phyloP scores from a whole-genome alignment of 352 stramenopile species.

The Peronospora belbahrii region DNA sequence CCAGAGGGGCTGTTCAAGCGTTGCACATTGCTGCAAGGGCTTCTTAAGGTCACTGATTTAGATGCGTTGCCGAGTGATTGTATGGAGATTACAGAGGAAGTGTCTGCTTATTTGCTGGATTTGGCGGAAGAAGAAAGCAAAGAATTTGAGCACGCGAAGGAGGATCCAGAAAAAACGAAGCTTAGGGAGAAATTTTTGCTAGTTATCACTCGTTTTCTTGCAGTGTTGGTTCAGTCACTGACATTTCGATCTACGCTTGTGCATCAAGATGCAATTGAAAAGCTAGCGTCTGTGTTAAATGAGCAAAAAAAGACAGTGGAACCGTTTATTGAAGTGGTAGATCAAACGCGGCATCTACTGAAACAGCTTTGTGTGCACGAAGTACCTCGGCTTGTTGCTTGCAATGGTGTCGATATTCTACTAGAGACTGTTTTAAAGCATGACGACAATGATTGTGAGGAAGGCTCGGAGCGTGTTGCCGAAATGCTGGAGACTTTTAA shows the following conservation, averaged over 20 bases:
- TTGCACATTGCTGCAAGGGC: conserved; percentile 43
- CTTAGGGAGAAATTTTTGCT: conserved; percentile 19
- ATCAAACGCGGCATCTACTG: conserved; percentile 37
- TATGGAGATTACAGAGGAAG: conserved; percentile 51
- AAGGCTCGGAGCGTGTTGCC: conserved; percentile 22
- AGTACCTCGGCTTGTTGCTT: conserved; percentile 50
- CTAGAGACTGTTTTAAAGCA: conserved; percentile 33
- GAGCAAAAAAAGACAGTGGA: conserved; percentile 28
- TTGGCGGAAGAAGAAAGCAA: conserved; percentile 20
- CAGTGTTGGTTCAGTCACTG: conserved; percentile 18
- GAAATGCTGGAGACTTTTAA: conserved; percentile 59
- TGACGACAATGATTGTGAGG: conserved; percentile 6
- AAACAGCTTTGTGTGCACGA: conserved; percentile 54
- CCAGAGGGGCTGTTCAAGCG: conserved; percentile 56
- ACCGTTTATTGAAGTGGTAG: conserved; percentile 21
- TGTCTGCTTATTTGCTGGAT: conserved; percentile 46
- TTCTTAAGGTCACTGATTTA: conserved; percentile 43
- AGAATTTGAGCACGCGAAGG: conserved; percentile 6
- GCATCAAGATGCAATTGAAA: conserved; percentile 50
- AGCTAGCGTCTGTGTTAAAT: conserved; percentile 43
- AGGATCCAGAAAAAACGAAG: conserved; percentile 12
- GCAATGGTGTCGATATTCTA: conserved; percentile 56
- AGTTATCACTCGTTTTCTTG: conserved; percentile 41
- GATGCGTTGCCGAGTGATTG: conserved; percentile 38
- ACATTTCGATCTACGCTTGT: conserved; percentile 40